Evolutionary conservation across 2,329 filamentous ascomycete species (phyloP).

Genomic region (Aspergillus clavatus): DNA sequence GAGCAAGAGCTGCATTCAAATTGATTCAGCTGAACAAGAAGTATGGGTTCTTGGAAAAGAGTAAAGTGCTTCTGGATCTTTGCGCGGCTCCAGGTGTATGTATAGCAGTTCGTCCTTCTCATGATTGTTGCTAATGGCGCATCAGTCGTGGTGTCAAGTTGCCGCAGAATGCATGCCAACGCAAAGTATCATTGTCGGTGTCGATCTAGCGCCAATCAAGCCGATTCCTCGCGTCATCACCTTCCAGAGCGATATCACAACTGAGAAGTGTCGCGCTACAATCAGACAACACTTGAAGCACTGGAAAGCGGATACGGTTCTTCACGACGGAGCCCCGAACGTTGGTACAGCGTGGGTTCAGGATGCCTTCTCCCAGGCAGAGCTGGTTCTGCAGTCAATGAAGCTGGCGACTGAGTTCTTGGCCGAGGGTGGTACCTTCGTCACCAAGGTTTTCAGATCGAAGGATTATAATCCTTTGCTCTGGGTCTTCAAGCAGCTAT

Average conservation of each 20-base stretch:
- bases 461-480: conserved; percentile 95
- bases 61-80: conserved; percentile 92
- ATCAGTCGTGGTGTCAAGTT: conserved; percentile 88
- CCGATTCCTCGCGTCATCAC: conserved; percentile 89
- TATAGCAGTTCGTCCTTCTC: conserved; percentile 15
- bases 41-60: conserved; percentile 96
- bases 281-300: conserved; percentile 87
- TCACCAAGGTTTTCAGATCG: conserved; percentile 94
- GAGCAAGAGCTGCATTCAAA: conserved; percentile 95
- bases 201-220: conserved; percentile 93
- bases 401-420: conserved; percentile 94
- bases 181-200: conserved; percentile 84
- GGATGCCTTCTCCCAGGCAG: conserved; percentile 96
- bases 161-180: conserved; percentile 91
- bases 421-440: conserved; percentile 81
- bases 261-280: conserved; percentile 88
- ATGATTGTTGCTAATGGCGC: conserved; percentile 16
- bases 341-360: conserved; percentile 98
- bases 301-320: conserved; percentile 90
- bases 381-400: conserved; percentile 82
- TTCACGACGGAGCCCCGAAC: conserved; percentile 96
- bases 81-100: conserved; percentile 89
- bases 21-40: conserved; percentile 98
- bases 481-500: conserved; percentile 97
- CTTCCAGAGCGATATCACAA: conserved; percentile 97